A percentile compares a stretch with the other conserved stretches of the same genome.
phyloP scores from a whole-genome alignment of 1,284 basidiomycete genomes.

The Puccinia hordei region DNA sequence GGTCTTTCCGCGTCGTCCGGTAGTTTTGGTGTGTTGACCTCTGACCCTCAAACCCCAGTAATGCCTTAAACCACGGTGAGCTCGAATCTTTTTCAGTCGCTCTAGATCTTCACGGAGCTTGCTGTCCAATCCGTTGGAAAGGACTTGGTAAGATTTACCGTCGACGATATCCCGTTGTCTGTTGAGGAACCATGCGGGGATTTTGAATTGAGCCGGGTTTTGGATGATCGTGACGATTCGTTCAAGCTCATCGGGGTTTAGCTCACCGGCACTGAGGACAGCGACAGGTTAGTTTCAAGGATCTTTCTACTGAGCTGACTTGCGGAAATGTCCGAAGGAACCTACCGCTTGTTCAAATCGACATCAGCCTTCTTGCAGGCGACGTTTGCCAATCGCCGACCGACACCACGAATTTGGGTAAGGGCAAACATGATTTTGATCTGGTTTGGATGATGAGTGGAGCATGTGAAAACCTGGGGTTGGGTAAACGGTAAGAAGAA shows the following conservation, averaged over 20 bases:
- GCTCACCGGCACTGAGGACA: conserved; percentile 76
- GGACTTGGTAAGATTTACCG: conserved; percentile 92
- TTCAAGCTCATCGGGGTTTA: conserved; percentile 96
- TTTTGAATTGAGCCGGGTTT: conserved; percentile 99
- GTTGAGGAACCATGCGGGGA: conserved; percentile 98
- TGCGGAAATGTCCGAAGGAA: conserved; percentile 52
- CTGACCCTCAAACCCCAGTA: conserved; percentile 77
- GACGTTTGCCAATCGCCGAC: conserved; percentile 96
- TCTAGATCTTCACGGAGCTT: conserved; percentile 98
- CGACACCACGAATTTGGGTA: conserved; percentile 95
- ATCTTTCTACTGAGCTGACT: neutral
- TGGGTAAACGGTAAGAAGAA: neutral
- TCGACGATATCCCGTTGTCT: conserved; percentile 97
- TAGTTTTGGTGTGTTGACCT: conserved; percentile 99
- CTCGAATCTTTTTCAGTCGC: conserved; percentile 98
- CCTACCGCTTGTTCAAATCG: conserved; percentile 95
- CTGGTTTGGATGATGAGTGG: neutral
- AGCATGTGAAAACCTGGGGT: neutral
- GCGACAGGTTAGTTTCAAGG: neutral
- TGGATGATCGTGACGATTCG: conserved; percentile 99
- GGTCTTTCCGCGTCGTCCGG: conserved; percentile 67
- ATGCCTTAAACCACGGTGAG: conserved; percentile 96
- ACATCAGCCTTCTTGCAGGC: conserved; percentile 99
- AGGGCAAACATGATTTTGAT: conserved; percentile 58
- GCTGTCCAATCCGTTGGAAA: conserved; percentile 97